Conservation (phyloP, 2,329 filamentous ascomycete genomes). For the Setomelanomma holmii region DNA sequence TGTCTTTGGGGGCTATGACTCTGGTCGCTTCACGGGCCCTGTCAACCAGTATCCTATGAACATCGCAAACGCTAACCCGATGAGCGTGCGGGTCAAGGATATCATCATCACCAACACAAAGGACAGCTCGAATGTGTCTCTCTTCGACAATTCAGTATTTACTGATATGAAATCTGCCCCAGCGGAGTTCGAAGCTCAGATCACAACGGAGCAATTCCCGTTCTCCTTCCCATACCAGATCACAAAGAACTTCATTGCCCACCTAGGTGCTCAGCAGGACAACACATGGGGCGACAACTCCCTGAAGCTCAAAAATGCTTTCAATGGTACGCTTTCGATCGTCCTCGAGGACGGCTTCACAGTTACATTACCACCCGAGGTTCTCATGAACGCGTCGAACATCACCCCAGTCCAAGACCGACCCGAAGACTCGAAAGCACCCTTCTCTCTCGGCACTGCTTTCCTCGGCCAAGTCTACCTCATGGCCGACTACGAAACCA, state of each 20-base stretch:
- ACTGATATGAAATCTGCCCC: conserved; percentile 40
- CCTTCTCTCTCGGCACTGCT: conserved; percentile 49
- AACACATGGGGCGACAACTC: conserved; percentile 49
- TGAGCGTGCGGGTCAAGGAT: conserved; percentile 50
- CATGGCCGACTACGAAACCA: conserved; percentile 52
- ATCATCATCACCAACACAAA: conserved; percentile 46
- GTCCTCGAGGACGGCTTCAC: conserved; percentile 50
- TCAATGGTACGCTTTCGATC: conserved; percentile 51
- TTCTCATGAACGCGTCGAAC: conserved; percentile 48
- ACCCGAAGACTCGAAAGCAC: conserved; percentile 31
- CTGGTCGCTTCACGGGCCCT: conserved; percentile 49
- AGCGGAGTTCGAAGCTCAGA: conserved; percentile 48
- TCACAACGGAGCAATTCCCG: conserved; percentile 54
- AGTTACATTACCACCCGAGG: conserved; percentile 48
- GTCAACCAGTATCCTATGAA: conserved; percentile 45
- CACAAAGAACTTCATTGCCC: conserved; percentile 50
- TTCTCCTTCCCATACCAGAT: conserved; percentile 51
- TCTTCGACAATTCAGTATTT: conserved; percentile 42
- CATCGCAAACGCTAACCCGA: conserved; percentile 37
- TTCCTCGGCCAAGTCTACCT: conserved; percentile 55
- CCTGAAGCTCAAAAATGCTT: conserved; percentile 45
- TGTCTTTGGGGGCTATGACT: conserved; percentile 55
- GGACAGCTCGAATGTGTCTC: conserved; percentile 41
- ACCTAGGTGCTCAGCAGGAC: conserved; percentile 43
- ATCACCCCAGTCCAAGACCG: conserved; percentile 46